phyloP scores from a whole-genome alignment of 768 basidiomycete species.

The Lentinula lateritia region DNA sequence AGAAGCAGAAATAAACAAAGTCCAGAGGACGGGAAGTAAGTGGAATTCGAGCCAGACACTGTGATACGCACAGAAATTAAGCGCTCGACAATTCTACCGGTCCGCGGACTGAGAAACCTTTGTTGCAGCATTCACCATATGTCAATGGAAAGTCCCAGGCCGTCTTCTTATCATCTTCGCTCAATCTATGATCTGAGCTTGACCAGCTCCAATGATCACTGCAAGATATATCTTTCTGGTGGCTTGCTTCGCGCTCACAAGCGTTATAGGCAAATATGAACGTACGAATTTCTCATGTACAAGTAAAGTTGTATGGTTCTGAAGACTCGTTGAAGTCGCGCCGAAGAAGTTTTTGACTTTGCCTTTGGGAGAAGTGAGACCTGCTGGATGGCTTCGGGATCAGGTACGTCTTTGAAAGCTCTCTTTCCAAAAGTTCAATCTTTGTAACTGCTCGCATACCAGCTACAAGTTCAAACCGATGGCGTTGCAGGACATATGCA shows the following conservation, averaged over 20 bases:
- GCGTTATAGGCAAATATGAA: not conserved
- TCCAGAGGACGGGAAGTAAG: constrained; percentile 46
- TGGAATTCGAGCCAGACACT: not conserved
- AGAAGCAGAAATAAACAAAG: constrained; percentile 66
- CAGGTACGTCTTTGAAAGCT: constrained; percentile 20
- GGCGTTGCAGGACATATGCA: constrained; percentile 30
- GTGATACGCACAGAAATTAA: not conserved
- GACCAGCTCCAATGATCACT: not conserved
- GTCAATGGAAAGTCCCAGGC: not conserved
- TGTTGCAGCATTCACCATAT: not conserved
- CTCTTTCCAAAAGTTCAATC: no score
- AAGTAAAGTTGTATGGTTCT: not conserved
- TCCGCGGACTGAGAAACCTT: not conserved
- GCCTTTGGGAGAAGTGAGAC: constrained; percentile 32
- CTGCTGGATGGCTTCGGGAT: constrained; percentile 37
- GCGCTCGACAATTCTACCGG: not conserved
- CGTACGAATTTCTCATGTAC: not conserved
- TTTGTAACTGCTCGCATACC: no score
- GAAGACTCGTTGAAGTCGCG: constrained; percentile 23
- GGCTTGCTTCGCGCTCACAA: not conserved
- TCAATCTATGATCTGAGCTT: not conserved
- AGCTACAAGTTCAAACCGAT: constrained; percentile 27
- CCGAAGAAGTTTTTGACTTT: constrained; percentile 36
- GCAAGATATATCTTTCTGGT: not conserved
- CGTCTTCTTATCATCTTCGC: not conserved